These are phyloP conservation scores for Avicennia marina DNA, from an alignment of 257 asterid genomes.

Conservation along the genomic window DNA sequence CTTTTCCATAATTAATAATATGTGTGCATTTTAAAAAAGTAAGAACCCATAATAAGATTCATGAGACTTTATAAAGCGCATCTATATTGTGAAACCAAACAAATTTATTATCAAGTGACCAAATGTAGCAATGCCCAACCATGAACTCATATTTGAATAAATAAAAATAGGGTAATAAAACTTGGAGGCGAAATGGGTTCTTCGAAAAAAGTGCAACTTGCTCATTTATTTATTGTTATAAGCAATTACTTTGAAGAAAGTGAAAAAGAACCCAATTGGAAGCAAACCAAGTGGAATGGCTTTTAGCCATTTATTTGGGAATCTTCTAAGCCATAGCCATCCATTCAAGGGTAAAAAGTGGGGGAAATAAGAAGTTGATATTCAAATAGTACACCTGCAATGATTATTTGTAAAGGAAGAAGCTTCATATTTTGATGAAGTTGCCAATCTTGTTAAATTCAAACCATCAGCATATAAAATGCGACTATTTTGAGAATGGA, in stretches of 20 bases:
- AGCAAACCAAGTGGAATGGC: constrained; percentile 22
- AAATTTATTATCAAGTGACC: neutral
- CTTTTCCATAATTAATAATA: too few species aligned
- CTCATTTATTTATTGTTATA: constrained; percentile 1
- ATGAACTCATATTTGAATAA: neutral
- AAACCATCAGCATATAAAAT: too few species aligned
- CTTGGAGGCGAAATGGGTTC: constrained; percentile 11
- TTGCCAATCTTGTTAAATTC: too few species aligned
- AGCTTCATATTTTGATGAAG: constrained; percentile 10
- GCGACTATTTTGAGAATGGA: too few species aligned
- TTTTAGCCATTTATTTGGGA: constrained; percentile 24
- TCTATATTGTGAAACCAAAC: neutral
- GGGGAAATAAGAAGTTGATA: constrained; percentile 10
- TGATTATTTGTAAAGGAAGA: constrained; percentile 15
- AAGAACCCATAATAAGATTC: neutral
- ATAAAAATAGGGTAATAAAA: neutral
- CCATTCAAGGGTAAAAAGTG: constrained; percentile 23
- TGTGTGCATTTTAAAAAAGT: too few species aligned
- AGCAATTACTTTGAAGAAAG: neutral
- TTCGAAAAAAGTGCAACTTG: neutral
- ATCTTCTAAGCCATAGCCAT: constrained; percentile 26
- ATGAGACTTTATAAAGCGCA: neutral
- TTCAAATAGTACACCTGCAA: constrained; percentile 15
- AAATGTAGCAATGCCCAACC: neutral
- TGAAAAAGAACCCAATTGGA: neutral